Percentiles rank a stretch among this genome's conserved stretches.
Evolutionary conservation across 805 yeast species (phyloP).

Genomic region (Suhomyces sp.): DNA sequence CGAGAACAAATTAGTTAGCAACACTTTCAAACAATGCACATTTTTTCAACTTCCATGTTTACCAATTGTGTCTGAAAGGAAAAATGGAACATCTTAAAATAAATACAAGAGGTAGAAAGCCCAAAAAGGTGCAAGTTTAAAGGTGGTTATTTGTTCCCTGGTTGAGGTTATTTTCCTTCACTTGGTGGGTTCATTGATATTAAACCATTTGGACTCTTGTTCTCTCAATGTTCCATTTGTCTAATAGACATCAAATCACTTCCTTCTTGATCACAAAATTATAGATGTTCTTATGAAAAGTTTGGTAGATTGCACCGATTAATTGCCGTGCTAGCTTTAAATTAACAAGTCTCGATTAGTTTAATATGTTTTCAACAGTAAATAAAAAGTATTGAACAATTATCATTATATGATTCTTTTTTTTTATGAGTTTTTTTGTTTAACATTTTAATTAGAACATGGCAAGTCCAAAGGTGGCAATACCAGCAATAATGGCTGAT

Average conservation of each 20-base stretch:
- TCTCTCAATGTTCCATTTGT: background rate
- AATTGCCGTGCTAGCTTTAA: background rate
- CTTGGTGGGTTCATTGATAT: background rate
- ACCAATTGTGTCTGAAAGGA: background rate
- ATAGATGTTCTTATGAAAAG: background rate
- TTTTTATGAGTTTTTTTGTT: background rate
- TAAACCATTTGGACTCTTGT: background rate
- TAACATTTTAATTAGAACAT: conserved; percentile 20
- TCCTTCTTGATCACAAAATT: background rate
- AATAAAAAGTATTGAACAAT: background rate
- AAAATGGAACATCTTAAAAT: background rate
- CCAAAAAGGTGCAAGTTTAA: background rate
- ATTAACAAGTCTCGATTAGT: background rate
- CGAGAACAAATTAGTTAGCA: background rate
- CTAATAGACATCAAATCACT: background rate
- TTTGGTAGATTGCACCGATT: background rate
- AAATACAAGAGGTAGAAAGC: too few species aligned
- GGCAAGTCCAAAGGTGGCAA: conserved; percentile 39
- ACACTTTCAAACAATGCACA: background rate
- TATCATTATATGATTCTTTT: background rate
- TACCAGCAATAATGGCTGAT: conserved; percentile 28
- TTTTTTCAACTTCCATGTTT: background rate
- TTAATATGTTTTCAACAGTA: background rate
- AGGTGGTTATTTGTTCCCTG: background rate
- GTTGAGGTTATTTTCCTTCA: background rate